phyloP scores from a whole-genome alignment of 2,329 filamentous ascomycete species.

The Calcarisporium arbuscula region DNA sequence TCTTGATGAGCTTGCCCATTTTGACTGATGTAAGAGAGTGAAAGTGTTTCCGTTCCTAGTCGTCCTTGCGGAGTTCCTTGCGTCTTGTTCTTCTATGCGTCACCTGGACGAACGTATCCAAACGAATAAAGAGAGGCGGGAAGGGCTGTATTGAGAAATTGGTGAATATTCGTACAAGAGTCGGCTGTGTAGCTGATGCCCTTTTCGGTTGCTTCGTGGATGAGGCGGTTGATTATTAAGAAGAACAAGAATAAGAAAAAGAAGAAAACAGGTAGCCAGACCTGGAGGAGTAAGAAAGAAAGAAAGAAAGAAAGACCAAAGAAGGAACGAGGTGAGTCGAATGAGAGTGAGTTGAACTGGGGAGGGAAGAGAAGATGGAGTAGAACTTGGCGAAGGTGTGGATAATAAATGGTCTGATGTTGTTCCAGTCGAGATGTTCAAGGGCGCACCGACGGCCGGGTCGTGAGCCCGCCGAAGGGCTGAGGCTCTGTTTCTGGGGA shows the following conservation, averaged over 20 bases:
- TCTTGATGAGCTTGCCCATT: constrained; percentile 99
- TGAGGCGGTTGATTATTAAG: background rate
- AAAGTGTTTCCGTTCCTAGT: background rate
- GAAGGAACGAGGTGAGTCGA: too few species aligned
- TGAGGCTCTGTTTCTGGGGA: constrained; percentile 11
- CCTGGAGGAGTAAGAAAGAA: constrained; percentile 26
- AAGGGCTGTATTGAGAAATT: too few species aligned
- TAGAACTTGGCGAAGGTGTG: too few species aligned
- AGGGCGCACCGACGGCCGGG: constrained; percentile 6
- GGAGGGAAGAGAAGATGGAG: too few species aligned
- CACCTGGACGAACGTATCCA: too few species aligned
- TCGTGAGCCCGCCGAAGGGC: constrained; percentile 8
- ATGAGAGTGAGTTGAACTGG: too few species aligned
- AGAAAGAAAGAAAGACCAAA: constrained; percentile 12
- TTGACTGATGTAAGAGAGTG: constrained; percentile 16
- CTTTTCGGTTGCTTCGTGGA: background rate
- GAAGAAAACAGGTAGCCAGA: constrained; percentile 43
- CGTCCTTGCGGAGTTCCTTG: constrained; percentile 4
- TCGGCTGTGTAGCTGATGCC: constrained; percentile 1
- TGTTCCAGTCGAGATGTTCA: too few species aligned
- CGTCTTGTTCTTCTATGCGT: constrained; percentile 3
- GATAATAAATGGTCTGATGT: too few species aligned
- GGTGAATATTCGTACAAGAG: too few species aligned
- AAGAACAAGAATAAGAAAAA: constrained; percentile 14
- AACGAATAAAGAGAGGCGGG: too few species aligned